phyloP scores from a whole-genome alignment of 495 filamentous ascomycete species.

The Patellaria atrata region DNA sequence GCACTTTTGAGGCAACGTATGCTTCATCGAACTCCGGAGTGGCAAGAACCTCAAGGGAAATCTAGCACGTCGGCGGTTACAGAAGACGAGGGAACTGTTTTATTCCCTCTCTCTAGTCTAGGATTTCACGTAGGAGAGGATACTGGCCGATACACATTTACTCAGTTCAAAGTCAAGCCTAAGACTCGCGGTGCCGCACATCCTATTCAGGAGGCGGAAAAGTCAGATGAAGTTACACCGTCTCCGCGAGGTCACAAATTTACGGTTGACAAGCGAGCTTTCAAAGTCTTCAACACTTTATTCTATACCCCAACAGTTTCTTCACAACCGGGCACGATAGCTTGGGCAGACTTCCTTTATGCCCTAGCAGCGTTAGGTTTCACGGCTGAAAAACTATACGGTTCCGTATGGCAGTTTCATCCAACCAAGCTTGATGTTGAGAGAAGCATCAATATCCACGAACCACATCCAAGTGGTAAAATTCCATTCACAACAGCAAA shows the following conservation, averaged over 20 bases:
- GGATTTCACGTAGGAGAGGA: too few species aligned
- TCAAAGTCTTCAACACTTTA: slow-evolving; percentile 34
- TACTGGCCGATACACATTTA: not conserved
- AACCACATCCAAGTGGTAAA: slow-evolving; percentile 37
- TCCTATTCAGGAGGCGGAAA: not conserved
- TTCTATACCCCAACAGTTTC: slow-evolving; percentile 27
- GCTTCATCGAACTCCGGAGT: slow-evolving; percentile 36
- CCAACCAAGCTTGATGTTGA: slow-evolving; percentile 28
- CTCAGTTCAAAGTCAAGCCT: slow-evolving; percentile 22
- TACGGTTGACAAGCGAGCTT: slow-evolving; percentile 29
- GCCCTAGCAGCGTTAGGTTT: slow-evolving; percentile 38
- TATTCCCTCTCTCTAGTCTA: not conserved
- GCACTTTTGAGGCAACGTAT: slow-evolving; percentile 23
- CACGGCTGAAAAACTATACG: slow-evolving; percentile 34
- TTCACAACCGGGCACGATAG: slow-evolving; percentile 30
- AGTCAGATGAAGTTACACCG: not conserved
- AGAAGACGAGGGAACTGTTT: not conserved
- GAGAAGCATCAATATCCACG: slow-evolving; percentile 39
- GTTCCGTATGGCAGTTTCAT: slow-evolving; percentile 39
- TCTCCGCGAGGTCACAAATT: slow-evolving; percentile 23
- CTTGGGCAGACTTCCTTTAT: slow-evolving; percentile 39
- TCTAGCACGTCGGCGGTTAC: not conserved
- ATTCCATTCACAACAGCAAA: slow-evolving; percentile 30
- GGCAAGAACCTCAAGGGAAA: slow-evolving; percentile 28
- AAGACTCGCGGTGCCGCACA: slow-evolving; percentile 30